These are phyloP conservation scores for Hypoxylon sp. DNA, from an alignment of 2,329 filamentous ascomycete species.

Conservation along the genomic window DNA sequence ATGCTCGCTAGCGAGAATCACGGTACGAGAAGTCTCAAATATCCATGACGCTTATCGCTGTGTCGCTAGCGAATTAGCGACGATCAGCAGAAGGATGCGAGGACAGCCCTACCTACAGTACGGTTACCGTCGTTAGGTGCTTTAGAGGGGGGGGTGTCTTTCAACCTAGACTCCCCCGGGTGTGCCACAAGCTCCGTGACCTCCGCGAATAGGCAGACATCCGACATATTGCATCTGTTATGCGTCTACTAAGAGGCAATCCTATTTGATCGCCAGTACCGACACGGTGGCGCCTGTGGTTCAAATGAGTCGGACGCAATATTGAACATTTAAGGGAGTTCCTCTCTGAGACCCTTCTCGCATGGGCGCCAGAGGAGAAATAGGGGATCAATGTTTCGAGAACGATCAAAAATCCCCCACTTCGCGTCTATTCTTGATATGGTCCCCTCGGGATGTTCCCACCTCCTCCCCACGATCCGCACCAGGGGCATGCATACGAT, in stretches of 20 bases:
- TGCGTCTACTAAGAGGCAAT: conserved; percentile 23
- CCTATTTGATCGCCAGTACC: conserved; percentile 31
- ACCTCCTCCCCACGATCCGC: conserved; percentile 38
- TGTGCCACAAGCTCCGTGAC: conserved; percentile 12
- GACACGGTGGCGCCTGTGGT: conserved; percentile 34
- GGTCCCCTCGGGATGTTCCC: conserved; percentile 32
- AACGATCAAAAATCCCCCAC: conserved; percentile 37
- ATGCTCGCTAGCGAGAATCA: conserved; percentile 1
- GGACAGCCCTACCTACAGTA: conserved; percentile 26
- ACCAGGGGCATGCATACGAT: conserved; percentile 27
- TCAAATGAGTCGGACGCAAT: conserved; percentile 21
- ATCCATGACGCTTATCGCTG: conserved; percentile 34
- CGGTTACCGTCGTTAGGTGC: not conserved
- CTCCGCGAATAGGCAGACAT: conserved; percentile 12
- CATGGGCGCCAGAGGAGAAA: conserved; percentile 18
- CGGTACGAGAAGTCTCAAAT: conserved; percentile 12
- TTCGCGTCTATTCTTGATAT: conserved; percentile 14
- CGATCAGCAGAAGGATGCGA: conserved; percentile 26
- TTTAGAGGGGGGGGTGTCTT: conserved; percentile 10
- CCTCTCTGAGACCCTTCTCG: conserved; percentile 7
- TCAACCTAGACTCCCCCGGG: conserved; percentile 1
- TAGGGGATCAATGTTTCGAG: conserved; percentile 26
- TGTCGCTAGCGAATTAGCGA: conserved; percentile 21
- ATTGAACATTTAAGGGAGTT: conserved; percentile 20
- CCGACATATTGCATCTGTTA: conserved; percentile 8